phyloP scores from a whole-genome alignment of 1,284 basidiomycete species.

The Puccinia coronata region DNA sequence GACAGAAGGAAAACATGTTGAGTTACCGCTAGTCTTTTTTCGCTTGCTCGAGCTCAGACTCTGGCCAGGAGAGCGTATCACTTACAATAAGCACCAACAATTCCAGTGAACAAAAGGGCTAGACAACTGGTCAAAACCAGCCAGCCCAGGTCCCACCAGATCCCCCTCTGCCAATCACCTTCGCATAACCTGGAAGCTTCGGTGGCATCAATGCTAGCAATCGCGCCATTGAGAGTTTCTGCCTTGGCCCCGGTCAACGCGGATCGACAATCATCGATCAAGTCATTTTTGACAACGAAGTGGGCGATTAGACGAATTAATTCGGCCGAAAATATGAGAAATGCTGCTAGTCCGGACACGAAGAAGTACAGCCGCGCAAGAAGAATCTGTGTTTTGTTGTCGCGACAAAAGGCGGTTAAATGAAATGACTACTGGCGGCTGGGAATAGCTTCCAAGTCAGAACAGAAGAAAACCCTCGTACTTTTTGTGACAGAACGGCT shows the following conservation, averaged over 20 bases:
- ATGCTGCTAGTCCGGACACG: slow-evolving; percentile 32
- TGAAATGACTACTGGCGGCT: background rate
- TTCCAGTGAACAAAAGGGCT: slow-evolving; percentile 39
- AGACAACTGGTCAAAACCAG: slow-evolving; percentile 47
- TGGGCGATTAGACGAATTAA: slow-evolving; percentile 47
- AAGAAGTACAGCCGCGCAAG: slow-evolving; percentile 39
- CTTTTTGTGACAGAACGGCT: slow-evolving; percentile 30
- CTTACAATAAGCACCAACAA: slow-evolving; percentile 48
- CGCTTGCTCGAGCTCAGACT: background rate
- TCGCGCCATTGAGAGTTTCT: slow-evolving; percentile 34
- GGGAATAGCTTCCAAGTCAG: background rate
- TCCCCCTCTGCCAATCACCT: slow-evolving; percentile 49
- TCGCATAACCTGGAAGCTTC: slow-evolving; percentile 44
- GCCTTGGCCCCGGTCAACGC: slow-evolving; percentile 45
- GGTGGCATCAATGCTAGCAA: slow-evolving; percentile 31
- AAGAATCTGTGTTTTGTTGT: slow-evolving; percentile 16
- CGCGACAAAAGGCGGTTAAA: background rate
- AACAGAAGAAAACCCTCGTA: background rate
- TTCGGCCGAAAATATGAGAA: slow-evolving; percentile 47
- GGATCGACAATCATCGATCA: slow-evolving; percentile 26
- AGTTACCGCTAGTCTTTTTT: background rate
- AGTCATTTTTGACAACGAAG: slow-evolving; percentile 41
- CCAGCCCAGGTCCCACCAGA: slow-evolving; percentile 51
- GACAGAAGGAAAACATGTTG: background rate
- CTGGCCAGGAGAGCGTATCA: background rate